These are phyloP conservation scores for Aureobasidium sp. DNA, from an alignment of 2,329 filamentous ascomycete species.

Conservation along the genomic window DNA sequence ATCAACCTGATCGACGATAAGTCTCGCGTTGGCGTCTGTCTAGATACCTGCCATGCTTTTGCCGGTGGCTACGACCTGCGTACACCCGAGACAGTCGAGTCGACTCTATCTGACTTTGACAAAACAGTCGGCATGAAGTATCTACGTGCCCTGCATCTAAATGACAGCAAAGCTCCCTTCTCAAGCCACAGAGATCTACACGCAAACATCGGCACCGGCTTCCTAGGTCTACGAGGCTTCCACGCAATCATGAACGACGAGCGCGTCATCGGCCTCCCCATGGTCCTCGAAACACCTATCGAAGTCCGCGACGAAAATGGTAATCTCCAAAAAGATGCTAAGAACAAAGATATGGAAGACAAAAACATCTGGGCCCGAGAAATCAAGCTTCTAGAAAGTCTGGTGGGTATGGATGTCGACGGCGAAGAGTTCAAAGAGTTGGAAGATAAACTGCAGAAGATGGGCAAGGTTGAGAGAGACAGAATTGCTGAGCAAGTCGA, in stretches of 20 bases:
- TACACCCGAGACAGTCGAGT: conserved; percentile 61
- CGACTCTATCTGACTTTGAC: conserved; percentile 70
- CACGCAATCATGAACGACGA: conserved; percentile 82
- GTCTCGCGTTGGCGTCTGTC: conserved; percentile 77
- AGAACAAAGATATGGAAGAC: conserved; percentile 56
- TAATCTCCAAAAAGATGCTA: conserved; percentile 37
- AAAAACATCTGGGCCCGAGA: conserved; percentile 82
- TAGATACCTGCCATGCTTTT: conserved; percentile 96
- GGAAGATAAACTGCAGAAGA: conserved; percentile 56
- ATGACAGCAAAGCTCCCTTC: conserved; percentile 90
- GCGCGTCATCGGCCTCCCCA: conserved; percentile 68
- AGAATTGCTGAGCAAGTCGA: conserved; percentile 74
- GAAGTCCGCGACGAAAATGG: conserved; percentile 61
- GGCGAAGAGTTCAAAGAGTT: conserved; percentile 61
- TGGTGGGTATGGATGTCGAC: conserved; percentile 76
- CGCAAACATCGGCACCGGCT: conserved; percentile 93
- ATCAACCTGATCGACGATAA: conserved; percentile 76
- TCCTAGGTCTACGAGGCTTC: conserved; percentile 82
- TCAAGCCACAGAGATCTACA: conserved; percentile 78
- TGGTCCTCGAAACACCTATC: conserved; percentile 95
- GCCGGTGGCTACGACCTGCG: conserved; percentile 88
- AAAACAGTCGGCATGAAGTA: conserved; percentile 67
- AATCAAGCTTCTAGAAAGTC: conserved; percentile 84
- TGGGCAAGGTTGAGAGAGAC: conserved; percentile 62
- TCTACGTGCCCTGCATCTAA: conserved; percentile 79